Evolutionary conservation across 495 filamentous ascomycete genomes (phyloP).

Genomic region (Aspergillus baeticus): DNA sequence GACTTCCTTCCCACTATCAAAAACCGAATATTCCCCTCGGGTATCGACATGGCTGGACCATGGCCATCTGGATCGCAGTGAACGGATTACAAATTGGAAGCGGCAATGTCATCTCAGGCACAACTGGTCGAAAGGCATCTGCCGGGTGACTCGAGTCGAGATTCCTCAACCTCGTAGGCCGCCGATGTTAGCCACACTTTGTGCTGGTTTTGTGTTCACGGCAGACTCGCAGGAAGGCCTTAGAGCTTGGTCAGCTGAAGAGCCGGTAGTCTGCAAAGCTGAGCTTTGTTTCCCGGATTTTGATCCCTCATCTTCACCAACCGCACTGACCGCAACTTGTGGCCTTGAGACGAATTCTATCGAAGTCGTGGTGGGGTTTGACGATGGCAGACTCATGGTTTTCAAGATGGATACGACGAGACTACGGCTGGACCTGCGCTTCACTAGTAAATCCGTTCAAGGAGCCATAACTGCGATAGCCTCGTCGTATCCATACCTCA

Average conservation of each 20-base stretch:
- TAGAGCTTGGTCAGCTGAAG: slow-evolving; percentile 73
- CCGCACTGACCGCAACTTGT: slow-evolving; percentile 63
- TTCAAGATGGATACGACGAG: slow-evolving; percentile 56
- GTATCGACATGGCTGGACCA: slow-evolving; percentile 84
- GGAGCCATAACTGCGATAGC: slow-evolving; percentile 75
- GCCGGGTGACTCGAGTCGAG: slow-evolving; percentile 72
- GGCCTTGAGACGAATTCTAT: slow-evolving; percentile 27
- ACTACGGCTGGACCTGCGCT: slow-evolving; percentile 43
- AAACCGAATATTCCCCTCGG: slow-evolving; percentile 66
- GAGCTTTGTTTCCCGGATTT: slow-evolving; percentile 22
- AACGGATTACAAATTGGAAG: slow-evolving; percentile 74
- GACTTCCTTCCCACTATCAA: slow-evolving; percentile 32
- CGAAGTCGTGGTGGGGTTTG: slow-evolving; percentile 68
- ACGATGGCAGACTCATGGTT: slow-evolving; percentile 69
- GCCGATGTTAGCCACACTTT: slow-evolving; percentile 67
- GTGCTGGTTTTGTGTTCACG: slow-evolving; percentile 73
- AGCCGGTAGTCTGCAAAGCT: slow-evolving; percentile 37
- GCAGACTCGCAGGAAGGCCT: slow-evolving; percentile 70
- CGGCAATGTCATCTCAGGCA: slow-evolving; percentile 83
- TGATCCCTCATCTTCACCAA: slow-evolving; percentile 47
- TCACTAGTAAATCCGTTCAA: slow-evolving; percentile 51
- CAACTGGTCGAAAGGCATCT: slow-evolving; percentile 87
- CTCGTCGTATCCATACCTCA: slow-evolving; percentile 69
- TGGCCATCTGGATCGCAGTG: slow-evolving; percentile 52
- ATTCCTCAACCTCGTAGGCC: slow-evolving; percentile 57